A percentile compares a stretch with the other conserved stretches of the same genome.
Conservation (phyloP, 345 rosid species). For the Arabis alpina region DNA sequence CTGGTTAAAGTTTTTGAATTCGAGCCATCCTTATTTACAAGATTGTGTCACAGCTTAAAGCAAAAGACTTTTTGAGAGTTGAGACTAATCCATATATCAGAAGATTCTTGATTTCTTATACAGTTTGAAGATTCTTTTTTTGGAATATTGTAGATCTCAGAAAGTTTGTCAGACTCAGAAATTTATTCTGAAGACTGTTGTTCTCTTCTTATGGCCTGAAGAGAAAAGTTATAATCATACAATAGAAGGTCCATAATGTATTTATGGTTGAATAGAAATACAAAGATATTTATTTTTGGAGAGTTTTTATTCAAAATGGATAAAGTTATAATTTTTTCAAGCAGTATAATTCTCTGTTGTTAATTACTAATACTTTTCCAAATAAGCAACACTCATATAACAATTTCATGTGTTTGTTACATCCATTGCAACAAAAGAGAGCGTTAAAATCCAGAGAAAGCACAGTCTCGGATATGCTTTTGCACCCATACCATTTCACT, state of each 20-base stretch:
- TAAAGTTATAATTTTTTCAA: background rate
- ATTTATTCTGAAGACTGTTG: slow-evolving; percentile 1
- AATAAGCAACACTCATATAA: background rate
- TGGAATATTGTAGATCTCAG: slow-evolving; percentile 38
- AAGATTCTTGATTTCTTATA: slow-evolving; percentile 37
- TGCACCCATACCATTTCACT: no score
- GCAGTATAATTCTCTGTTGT: background rate
- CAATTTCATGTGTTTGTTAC: background rate
- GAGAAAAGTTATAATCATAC: slow-evolving; percentile 25
- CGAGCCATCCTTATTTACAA: slow-evolving; percentile 70
- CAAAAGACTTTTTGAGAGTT: slow-evolving; percentile 35
- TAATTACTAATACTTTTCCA: background rate
- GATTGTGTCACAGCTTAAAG: slow-evolving; percentile 69
- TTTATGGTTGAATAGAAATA: slow-evolving; percentile 23
- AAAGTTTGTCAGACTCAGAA: slow-evolving; percentile 29
- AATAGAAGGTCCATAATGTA: slow-evolving; percentile 27
- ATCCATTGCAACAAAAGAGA: background rate
- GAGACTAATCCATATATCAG: slow-evolving; percentile 30
- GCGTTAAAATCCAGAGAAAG: no score
- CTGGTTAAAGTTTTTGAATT: slow-evolving; percentile 88
- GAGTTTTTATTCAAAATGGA: background rate
- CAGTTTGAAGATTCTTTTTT: slow-evolving; percentile 38
- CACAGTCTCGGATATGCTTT: no score
- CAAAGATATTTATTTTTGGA: slow-evolving; percentile 24
- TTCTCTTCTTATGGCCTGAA: slow-evolving; percentile 23